Percentiles rank a stretch among this genome's conserved stretches.
Evolutionary conservation across 2,329 filamentous ascomycete species (phyloP).

Genomic region (Arachnopeziza araneosa): DNA sequence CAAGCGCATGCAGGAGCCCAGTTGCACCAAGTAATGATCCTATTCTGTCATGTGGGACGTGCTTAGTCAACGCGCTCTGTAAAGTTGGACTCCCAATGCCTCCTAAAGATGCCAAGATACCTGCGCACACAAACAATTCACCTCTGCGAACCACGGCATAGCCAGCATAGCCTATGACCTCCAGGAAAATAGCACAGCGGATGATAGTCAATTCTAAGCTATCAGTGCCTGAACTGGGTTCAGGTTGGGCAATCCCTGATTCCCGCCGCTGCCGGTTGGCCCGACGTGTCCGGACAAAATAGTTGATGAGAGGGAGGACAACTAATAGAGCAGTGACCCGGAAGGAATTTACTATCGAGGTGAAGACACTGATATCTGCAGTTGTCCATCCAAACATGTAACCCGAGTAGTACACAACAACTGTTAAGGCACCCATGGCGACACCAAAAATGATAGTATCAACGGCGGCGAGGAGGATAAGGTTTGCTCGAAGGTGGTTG

Average conservation of each 20-base stretch:
- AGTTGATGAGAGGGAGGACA: slow-evolving; percentile 71
- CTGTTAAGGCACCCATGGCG: slow-evolving; percentile 73
- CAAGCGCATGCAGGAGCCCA: slow-evolving; percentile 77
- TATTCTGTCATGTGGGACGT: slow-evolving; percentile 75
- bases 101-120: slow-evolving; percentile 69
- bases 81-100: slow-evolving; percentile 82
- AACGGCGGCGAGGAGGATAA: slow-evolving; percentile 73
- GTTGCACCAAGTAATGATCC: slow-evolving; percentile 86
- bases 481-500: slow-evolving; percentile 63
- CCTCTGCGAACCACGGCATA: slow-evolving; percentile 63
- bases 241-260: slow-evolving; percentile 51
- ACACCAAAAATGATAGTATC: slow-evolving; percentile 80
- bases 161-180: slow-evolving; percentile 69
- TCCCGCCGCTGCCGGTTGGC: slow-evolving; percentile 38
- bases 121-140: slow-evolving; percentile 63
- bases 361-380: slow-evolving; percentile 72
- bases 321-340: slow-evolving; percentile 72
- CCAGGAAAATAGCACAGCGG: slow-evolving; percentile 67
- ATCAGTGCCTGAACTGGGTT: slow-evolving; percentile 57
- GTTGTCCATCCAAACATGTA: slow-evolving; percentile 78
- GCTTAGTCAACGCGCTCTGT: slow-evolving; percentile 82
- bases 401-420: slow-evolving; percentile 78
- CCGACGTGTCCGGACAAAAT: slow-evolving; percentile 56
- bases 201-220: slow-evolving; percentile 72
- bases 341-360: slow-evolving; percentile 69